phyloP scores from a whole-genome alignment of 805 yeast species.

The Candida saitoana region DNA sequence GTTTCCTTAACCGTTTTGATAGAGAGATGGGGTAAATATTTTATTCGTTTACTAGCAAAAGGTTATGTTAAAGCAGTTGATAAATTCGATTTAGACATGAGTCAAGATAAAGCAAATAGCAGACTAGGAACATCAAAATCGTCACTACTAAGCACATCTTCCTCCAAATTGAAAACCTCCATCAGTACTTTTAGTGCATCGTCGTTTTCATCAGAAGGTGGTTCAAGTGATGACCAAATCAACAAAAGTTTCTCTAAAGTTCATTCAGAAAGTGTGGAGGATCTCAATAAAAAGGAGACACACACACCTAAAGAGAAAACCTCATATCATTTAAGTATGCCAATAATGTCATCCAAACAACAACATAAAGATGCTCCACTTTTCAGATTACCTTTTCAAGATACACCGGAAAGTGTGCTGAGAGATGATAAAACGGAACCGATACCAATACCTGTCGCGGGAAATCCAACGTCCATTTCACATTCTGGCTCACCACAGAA shows the following conservation, averaged over 20 bases:
- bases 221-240: conserved; percentile 7
- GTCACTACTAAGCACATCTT: conserved; percentile 6
- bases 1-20: conserved; percentile 58
- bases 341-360: conserved; percentile 15
- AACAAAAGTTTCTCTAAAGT: background rate
- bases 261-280: conserved; percentile 1
- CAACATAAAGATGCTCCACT: conserved; percentile 41
- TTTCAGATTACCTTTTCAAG: conserved; percentile 72
- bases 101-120: conserved; percentile 6
- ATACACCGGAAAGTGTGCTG: conserved; percentile 15
- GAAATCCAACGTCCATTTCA: background rate
- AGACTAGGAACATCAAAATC: conserved; percentile 11
- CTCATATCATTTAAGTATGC: conserved; percentile 18
- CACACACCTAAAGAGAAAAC: conserved; percentile 7
- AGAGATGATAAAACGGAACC: background rate
- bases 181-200: conserved; percentile 9
- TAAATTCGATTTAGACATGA: conserved; percentile 29
- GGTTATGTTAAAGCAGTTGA: conserved; percentile 60
- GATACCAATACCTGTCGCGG: background rate
- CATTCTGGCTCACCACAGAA: conserved; percentile 4
- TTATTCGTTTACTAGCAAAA: conserved; percentile 56
- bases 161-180: conserved; percentile 11
- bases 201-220: conserved; percentile 10
- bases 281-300: conserved; percentile 1
- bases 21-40: conserved; percentile 75